Conservation (phyloP, 257 asterid species). For the Nicotiana undulata region DNA sequence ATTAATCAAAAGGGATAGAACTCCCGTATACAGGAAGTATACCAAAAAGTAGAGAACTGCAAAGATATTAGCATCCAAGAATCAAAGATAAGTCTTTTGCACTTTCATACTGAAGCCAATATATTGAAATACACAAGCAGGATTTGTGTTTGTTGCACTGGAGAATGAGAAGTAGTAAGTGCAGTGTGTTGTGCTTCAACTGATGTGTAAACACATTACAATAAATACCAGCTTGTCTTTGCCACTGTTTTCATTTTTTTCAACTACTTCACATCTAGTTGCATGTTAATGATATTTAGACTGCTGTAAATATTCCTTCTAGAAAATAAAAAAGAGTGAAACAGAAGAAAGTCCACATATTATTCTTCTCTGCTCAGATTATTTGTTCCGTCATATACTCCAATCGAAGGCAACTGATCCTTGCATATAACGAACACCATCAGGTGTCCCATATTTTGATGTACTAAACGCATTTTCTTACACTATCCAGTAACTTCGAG, state of each 20-base stretch:
- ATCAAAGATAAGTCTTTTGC: background rate
- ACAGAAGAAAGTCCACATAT: background rate
- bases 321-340: background rate
- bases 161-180: background rate
- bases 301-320: background rate
- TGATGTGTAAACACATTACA: background rate
- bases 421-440: background rate
- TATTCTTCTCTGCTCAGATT: background rate
- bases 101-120: background rate
- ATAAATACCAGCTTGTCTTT: background rate
- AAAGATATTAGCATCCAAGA: constrained; percentile 5
- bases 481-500: background rate
- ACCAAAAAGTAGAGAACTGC: no score
- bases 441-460: background rate
- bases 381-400: background rate
- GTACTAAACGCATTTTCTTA: background rate
- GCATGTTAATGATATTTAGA: background rate
- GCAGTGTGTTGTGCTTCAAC: background rate
- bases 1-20: no score
- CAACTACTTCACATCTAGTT: background rate
- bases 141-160: background rate
- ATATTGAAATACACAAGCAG: background rate
- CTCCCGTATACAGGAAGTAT: no score
- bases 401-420: background rate
- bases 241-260: background rate